Evolutionary conservation across 2,329 filamentous ascomycete species (phyloP).

Genomic region (Diaporthe velutina): DNA sequence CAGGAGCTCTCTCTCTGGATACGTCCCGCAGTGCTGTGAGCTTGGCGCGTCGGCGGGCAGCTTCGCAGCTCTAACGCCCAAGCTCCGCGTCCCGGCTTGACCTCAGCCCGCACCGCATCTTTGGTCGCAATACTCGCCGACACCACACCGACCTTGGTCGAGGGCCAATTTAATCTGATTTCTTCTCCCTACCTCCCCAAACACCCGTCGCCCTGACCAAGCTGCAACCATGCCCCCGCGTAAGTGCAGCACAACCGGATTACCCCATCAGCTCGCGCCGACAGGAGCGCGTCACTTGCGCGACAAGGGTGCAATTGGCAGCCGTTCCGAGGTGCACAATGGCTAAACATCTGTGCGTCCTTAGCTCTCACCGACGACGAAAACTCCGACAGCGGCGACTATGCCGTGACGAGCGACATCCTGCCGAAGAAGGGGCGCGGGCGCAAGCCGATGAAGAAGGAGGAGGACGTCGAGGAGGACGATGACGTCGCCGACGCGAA

Average conservation of each 20-base stretch:
- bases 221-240: slow-evolving; percentile 35
- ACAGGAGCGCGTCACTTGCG: slow-evolving; percentile 30
- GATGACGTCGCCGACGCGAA: slow-evolving; percentile 38
- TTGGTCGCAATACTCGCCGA: slow-evolving; percentile 27
- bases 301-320: not conserved
- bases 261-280: not conserved
- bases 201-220: not conserved
- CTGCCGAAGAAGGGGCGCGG: slow-evolving; percentile 37
- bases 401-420: slow-evolving; percentile 42
- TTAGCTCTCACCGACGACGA: slow-evolving; percentile 59
- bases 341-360: slow-evolving; percentile 1
- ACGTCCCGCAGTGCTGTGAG: not conserved
- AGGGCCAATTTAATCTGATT: not conserved
- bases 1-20: not conserved
- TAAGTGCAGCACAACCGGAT: slow-evolving; percentile 4
- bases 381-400: slow-evolving; percentile 50
- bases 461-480: slow-evolving; percentile 41
- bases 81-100: slow-evolving; percentile 26
- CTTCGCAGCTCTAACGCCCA: not conserved
- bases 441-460: slow-evolving; percentile 40
- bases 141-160: slow-evolving; percentile 3
- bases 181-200: not conserved
- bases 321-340: not conserved
- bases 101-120: not conserved
- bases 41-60: slow-evolving; percentile 24